Base-by-base conservation (phyloP, 2,329 filamentous ascomycete genomes). In the Paracamarosporium sp. region DNA sequence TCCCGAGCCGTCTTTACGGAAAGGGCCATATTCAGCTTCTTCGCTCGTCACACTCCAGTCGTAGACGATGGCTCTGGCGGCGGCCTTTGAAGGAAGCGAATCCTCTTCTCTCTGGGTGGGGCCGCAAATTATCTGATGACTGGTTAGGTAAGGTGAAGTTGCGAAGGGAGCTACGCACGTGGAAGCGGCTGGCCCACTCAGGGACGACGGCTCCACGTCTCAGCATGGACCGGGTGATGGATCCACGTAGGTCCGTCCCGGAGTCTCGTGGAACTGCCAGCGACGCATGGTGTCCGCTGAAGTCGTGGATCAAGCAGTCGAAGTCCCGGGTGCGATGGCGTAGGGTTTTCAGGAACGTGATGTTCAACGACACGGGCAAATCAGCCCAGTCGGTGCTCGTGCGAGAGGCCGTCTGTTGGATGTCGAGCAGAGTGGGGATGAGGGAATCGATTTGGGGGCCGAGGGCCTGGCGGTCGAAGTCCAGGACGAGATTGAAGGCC, bases 101-200 rank as follows among this genome's bases (percentile, higher is more conserved):
- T 58, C 58, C 28, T 48, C 36, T 51, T 70, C 67, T 38, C 59
- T 50, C n/a, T 52, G n/a, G 5, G 67, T 70, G 7, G 51, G 48
- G 17, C 67, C 67, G 30, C 65, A 62, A 5, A 63, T 62, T 22
- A 67, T 60, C 57, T 63, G 28, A 4, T 2, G 1, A 48, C 17
- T 8, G 27, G 36, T 41, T 15, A 43, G n/a, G 20, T 6, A 20
- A 13, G 36, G 17, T 30, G n/a, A 33, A 11, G 4, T 7, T 40
- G 17, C 6, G 30, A 8, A 22, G 33, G 9, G 20, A 27, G 12
- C 11, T 25, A 46, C 60, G 22, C 47, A 63, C 61, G 44, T 70
- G 67, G 30, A 70, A 65, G 3, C 57, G 58, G 33, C 63, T 67
- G 15, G 67, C 64, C 59, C 63, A 66, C 35, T 63, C 54, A 0